Conservation (phyloP, 2,329 filamentous ascomycete genomes). For the Lecanicillium sp. region DNA sequence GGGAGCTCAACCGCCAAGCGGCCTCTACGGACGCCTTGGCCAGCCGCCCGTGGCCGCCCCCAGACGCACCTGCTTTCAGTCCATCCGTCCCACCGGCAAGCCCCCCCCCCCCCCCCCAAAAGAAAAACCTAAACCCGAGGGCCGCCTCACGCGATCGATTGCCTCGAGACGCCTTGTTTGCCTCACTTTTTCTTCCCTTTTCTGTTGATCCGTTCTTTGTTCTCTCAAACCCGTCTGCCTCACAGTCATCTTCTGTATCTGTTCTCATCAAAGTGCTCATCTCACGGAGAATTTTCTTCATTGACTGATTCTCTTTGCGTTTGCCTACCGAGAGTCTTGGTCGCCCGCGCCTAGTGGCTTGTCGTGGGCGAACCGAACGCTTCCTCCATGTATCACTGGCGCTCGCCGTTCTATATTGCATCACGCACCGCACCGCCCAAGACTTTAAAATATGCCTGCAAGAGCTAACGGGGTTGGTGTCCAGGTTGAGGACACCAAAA, state of each 20-base stretch:
- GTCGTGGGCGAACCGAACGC: too few relatives aligned
- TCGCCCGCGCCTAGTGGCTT: too few relatives aligned
- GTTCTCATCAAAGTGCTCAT: neutral
- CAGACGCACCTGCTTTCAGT: neutral
- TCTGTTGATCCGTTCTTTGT: conserved; percentile 6
- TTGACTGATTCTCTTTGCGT: too few relatives aligned
- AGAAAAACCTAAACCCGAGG: conserved; percentile 9
- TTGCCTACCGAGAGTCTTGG: too few relatives aligned
- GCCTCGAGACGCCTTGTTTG: too few relatives aligned
- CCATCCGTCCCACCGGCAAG: conserved; percentile 1
- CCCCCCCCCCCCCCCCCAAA: too few relatives aligned
- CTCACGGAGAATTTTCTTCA: neutral
- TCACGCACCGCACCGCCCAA: conserved; percentile 6
- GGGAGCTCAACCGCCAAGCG: too few relatives aligned
- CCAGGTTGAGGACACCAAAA: conserved; percentile 90
- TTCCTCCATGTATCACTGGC: neutral
- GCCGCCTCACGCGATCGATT: conserved; percentile 10
- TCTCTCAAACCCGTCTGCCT: conserved; percentile 5
- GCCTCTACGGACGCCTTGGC: neutral
- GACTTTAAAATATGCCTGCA: conserved; percentile 29
- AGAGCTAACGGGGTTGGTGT: conserved; percentile 60
- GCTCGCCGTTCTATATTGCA: conserved; percentile 5
- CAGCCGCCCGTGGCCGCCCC: neutral
- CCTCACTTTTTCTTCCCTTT: conserved; percentile 1
- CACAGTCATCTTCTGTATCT: neutral